phyloP scores from a whole-genome alignment of 2,329 filamentous ascomycete species.

The Teratosphaeria pseudoeucalypti region DNA sequence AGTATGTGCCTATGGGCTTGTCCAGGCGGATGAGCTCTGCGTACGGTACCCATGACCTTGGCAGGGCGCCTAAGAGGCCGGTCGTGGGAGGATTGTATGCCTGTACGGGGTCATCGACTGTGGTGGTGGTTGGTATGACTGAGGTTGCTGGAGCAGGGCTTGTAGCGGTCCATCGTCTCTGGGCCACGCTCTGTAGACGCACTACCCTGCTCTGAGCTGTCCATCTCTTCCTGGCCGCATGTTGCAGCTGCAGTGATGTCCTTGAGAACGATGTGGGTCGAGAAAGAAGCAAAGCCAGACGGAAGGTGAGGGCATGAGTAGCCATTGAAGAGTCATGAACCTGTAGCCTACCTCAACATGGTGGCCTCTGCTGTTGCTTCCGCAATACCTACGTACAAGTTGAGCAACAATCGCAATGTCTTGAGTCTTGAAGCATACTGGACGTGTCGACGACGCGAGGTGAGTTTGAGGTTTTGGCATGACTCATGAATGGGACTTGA shows the following conservation, averaged over 20 bases:
- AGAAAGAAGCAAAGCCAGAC: conserved; percentile 5
- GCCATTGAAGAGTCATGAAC: conserved; percentile 1
- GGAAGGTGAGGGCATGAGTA: conserved; percentile 8
- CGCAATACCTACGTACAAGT: background rate
- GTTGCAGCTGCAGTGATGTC: conserved; percentile 11
- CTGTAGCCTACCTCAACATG: conserved; percentile 11
- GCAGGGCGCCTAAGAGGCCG: conserved; percentile 61
- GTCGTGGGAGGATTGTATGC: conserved; percentile 58
- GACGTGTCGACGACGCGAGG: background rate
- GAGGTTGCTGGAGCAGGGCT: background rate
- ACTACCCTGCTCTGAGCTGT: background rate
- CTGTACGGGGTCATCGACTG: background rate
- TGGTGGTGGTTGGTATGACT: background rate
- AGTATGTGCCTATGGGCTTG: conserved; percentile 72
- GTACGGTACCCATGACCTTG: conserved; percentile 63
- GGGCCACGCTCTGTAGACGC: background rate
- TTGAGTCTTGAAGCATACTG: background rate
- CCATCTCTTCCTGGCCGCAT: conserved; percentile 5
- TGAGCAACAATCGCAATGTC: background rate
- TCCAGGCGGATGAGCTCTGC: conserved; percentile 72
- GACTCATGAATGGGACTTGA: background rate
- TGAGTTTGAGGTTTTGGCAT: background rate
- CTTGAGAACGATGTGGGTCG: conserved; percentile 9
- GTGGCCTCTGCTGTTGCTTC: background rate
- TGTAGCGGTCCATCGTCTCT: background rate